Conservation (phyloP, 352 stramenopile genomes). For the Halophytophthora batemanensis region DNA sequence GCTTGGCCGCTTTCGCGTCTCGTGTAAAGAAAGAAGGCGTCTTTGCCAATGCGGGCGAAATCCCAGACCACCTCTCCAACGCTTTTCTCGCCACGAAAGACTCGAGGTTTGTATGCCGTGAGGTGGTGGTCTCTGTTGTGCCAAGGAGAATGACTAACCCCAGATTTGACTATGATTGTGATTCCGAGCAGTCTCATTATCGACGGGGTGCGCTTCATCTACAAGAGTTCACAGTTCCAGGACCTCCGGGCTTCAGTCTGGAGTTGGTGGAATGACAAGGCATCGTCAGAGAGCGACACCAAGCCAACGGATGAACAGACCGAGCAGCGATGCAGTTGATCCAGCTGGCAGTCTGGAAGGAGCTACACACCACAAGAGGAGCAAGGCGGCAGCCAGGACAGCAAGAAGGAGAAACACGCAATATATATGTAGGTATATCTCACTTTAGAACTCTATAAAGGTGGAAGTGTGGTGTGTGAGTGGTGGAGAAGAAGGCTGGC, state of each 20-base stretch:
- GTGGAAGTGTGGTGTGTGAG: conserved; percentile 26
- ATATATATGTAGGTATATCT: conserved; percentile 22
- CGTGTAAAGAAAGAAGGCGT: conserved; percentile 47
- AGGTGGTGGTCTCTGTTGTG: background rate
- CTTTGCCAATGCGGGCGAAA: conserved; percentile 45
- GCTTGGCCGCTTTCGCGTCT: conserved; percentile 44
- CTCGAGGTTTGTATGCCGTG: conserved; percentile 32
- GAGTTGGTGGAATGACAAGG: conserved; percentile 40
- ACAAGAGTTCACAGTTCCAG: conserved; percentile 49
- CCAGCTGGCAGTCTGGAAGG: no score
- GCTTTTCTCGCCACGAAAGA: conserved; percentile 51
- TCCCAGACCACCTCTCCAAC: conserved; percentile 62
- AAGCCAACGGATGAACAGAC: no score
- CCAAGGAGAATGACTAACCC: conserved; percentile 8
- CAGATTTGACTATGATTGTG: background rate
- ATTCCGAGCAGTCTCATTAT: conserved; percentile 37
- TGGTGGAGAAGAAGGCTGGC: conserved; percentile 20
- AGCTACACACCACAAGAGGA: no score
- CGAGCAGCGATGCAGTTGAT: no score
- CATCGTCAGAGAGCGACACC: conserved; percentile 1
- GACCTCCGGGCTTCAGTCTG: conserved; percentile 35
- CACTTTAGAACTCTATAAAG: conserved; percentile 33
- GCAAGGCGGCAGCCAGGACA: no score
- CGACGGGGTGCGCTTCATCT: conserved; percentile 53
- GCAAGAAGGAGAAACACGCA: no score